Base-by-base conservation (phyloP, 2,329 filamentous ascomycete species). In the Aspergillus tamarii region DNA sequence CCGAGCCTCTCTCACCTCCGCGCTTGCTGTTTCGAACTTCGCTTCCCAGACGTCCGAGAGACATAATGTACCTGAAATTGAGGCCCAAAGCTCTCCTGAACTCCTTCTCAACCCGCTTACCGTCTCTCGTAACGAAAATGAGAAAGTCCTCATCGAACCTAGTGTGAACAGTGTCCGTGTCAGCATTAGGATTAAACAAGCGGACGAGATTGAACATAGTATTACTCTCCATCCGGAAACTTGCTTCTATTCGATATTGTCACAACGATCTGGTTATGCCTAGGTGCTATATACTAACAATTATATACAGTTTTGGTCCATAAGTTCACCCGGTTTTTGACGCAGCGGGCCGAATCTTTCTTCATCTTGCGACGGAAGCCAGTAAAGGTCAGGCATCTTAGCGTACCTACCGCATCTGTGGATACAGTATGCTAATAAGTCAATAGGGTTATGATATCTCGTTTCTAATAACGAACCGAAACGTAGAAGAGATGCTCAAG, bases 101-200 rank as follows among this genome's bases (percentile, higher is more conserved):
- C 90, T 98, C 65, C 87, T 99, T 26, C 85, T 99, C 65, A 96
- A 95, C 74, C 94, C 94, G 21, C 84, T 99, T 68, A 93, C 91
- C 32, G 89, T 99, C 71, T 91, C 94, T 67, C 89, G 95, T 68
- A 99, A 99, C 81, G 94, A 98, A 81, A 96, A 97, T 78, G 95
- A 99, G 86, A 90, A 91, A 72, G 94, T 99, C 70, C 84, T 97
- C 66, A 96, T 98, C 77, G 94, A 98, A 83, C 94, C 95, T 60
- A 95, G 92, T 79, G 91, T 98, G 83, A 99, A 99, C 86, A 96
- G 92, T 71, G 91, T 99, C 71, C 91, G 95, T 72, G 91, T 99
- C 75, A 97, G 93, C 86, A 96, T 99, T 83, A 93, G 94, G 85
- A 97, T 99, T 81, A 99, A 99, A 84, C 95, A 99, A 84, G 95